Conservation (phyloP, 2,329 filamentous ascomycete genomes). For the Trichoderma oligosporum region DNA sequence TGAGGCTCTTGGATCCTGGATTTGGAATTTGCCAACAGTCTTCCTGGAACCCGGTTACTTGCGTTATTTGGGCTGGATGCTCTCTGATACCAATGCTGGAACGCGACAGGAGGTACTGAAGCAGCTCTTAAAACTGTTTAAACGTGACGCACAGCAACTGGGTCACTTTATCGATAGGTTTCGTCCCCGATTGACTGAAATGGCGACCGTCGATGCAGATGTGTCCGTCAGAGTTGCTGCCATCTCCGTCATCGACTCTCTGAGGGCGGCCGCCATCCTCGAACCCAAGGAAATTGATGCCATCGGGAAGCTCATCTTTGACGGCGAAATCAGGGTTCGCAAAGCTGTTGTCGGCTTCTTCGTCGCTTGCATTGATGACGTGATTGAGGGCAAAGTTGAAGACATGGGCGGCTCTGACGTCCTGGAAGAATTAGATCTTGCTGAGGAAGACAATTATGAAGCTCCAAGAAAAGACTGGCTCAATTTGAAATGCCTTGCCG, state of each 20-base stretch:
- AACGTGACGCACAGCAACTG: conserved; percentile 74
- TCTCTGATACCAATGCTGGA: conserved; percentile 72
- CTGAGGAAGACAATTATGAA: conserved; percentile 72
- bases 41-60: conserved; percentile 91
- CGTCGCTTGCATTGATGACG: conserved; percentile 77
- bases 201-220: conserved; percentile 83
- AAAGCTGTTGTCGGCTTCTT: conserved; percentile 91
- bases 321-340: conserved; percentile 76
- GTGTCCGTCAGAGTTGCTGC: conserved; percentile 73
- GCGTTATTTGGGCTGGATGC: conserved; percentile 90
- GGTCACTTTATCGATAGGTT: conserved; percentile 94
- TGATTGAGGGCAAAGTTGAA: conserved; percentile 74
- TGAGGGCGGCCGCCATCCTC: conserved; percentile 79
- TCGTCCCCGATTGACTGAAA: conserved; percentile 81
- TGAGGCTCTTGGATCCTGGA: conserved; percentile 83
- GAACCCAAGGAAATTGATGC: conserved; percentile 89
- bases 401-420: conserved; percentile 77
- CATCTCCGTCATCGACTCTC: conserved; percentile 74
- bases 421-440: conserved; percentile 69
- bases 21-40: conserved; percentile 73
- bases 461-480: conserved; percentile 81
- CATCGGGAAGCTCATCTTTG: conserved; percentile 83
- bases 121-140: conserved; percentile 76
- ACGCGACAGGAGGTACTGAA: conserved; percentile 83
- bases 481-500: conserved; percentile 83